These are phyloP conservation scores for Arabidopsis arenosa DNA, from an alignment of 345 rosid genomes.

Conservation along the genomic window DNA sequence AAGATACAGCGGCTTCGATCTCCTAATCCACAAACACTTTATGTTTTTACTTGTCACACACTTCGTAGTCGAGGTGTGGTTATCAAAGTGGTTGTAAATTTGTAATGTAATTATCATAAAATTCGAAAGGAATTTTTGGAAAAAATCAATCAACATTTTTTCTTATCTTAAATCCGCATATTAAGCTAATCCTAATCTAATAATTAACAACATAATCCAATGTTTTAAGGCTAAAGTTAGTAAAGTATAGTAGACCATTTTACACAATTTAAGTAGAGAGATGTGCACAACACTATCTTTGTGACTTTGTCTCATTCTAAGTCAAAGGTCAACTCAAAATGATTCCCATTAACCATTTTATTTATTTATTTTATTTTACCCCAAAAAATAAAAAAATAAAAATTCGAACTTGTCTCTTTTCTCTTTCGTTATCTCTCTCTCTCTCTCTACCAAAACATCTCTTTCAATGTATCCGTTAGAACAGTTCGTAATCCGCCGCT, in stretches of 20 bases:
- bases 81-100: no score
- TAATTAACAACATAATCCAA: not conserved
- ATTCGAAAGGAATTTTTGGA: no score
- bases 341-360: constrained; percentile 24
- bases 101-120: no score
- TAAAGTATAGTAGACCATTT: constrained; percentile 8
- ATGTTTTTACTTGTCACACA: no score
- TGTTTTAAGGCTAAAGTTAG: constrained; percentile 17
- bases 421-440: not conserved
- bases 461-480: constrained; percentile 50
- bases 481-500: constrained; percentile 34
- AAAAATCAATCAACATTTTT: no score
- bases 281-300: constrained; percentile 35
- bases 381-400: not conserved
- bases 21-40: no score
- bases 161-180: constrained; percentile 3
- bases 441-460: constrained; percentile 24
- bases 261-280: not conserved
- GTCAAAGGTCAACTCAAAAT: constrained; percentile 28
- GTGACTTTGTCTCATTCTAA: not conserved
- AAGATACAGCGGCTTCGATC: no score
- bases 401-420: constrained; percentile 13
- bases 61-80: no score
- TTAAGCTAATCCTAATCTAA: not conserved
- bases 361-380: not conserved